Evolutionary conservation across 169 alveolate genomes (phyloP), one percentile per base, ranked within the genome.

Genomic region (Condylostoma magnum): DNA sequence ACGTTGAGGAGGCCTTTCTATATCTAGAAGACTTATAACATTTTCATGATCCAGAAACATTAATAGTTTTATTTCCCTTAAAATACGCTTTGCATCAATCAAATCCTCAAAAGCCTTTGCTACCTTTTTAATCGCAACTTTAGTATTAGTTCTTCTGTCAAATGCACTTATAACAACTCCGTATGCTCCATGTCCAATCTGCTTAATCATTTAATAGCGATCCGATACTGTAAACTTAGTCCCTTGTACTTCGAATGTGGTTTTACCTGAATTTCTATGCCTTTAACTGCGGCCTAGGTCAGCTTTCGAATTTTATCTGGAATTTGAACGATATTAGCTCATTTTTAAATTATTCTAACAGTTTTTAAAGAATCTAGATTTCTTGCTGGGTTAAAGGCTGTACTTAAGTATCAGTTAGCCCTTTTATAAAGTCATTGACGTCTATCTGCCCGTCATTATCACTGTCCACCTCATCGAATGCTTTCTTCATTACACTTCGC

Each of bases 11-110:
- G 96, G 96, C 44, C 79, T 75, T 25, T 79, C 82, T n/a, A 93
- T 58, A 78, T 88, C 93, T 10, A 83, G 36, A 20, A 94, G 70
- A 6, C 84, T 46, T 3, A 93, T 84, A 3, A 90, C 86, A 60
- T 93, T 93, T 38, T 93, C 97, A 67, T 91, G 96, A 27, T 85
- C 90, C 72, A 87, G 88, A 66, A 82, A 80, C 53, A 83, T 86
- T 43, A 95, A 71, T 18, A 95, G 76, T 65, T 90, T 90, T 43
- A 95, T 95, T 79, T 95, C 98, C 41, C 98, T 63, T 12, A 92
- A 78, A 54, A 94, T 93, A 50, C 97, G 52, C 77, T 90, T 93
- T 10, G 97, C 97, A 76, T 93, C 97, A 1, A 92, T 83, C 30
- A 92, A 63, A 72, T 94, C 97, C 27, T 92, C 89, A 75, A 90